Base-by-base conservation (phyloP, 108 stramenopile species). In the Ochromonas danica region DNA sequence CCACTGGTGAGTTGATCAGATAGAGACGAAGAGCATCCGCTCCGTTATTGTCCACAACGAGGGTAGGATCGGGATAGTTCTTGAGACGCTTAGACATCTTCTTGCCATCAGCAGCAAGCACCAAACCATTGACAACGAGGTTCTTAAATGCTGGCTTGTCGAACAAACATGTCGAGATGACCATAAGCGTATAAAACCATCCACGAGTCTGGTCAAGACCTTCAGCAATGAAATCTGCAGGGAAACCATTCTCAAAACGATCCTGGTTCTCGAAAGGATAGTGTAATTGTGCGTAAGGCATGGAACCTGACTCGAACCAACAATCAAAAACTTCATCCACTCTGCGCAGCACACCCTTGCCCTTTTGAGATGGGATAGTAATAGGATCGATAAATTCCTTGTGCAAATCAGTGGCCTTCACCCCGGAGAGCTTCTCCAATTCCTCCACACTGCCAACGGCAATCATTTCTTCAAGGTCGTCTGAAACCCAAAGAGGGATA, bases 121-220 rank as follows among this genome's bases (percentile, higher is more conserved):
- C 99, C 78, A 99, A 87, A 25, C 98, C 98, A 79, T 98, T 99
- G 39, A 94, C 94, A 83, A 99, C 97, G 51, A 97, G 82, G 88
- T 99, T 99, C 83, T 98, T 92, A 89, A 97, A 97, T 40, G 99
- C 94, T 2, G 97, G 97, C 78, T 96, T 88, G 79, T 94, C 95
- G 84, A 98, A 99, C 14, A 99, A 91, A 0, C 96, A 96, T 33
- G 99, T 98, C 35, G 94, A 92, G 27, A 99, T 84, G n/a, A 99
- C 97, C 95, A 98, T 98, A 36, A 99, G 88, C 0, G 99, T 98
- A 89, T 99, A 99, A 82, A 99, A 99, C 99, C 99, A 99, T n/a
- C 99, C 99, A 61, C 99, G 93, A 28, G 99, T 99, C 85, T 99
- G 99, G 88, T 99, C 99, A 43, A 99, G 89, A 25, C 99, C 99